A percentile compares a stretch with the other conserved stretches of the same genome.
phyloP scores from a whole-genome alignment of 2,329 filamentous ascomycete genomes.

The Stachybotrys chartarum region DNA sequence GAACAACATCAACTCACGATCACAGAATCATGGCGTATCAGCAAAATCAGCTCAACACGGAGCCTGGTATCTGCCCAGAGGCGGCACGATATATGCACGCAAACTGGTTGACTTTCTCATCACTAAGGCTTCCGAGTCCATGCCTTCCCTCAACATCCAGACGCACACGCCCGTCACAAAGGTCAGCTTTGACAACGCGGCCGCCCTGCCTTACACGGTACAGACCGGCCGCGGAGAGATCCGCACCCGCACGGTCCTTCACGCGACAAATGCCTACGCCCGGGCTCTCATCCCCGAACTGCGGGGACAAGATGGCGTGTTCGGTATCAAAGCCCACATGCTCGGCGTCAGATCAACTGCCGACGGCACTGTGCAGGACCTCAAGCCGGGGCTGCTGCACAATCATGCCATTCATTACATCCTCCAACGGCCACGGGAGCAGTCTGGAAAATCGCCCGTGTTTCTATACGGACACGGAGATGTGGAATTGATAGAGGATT shows the following conservation, averaged over 20 bases:
- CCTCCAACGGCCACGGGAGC: neutral
- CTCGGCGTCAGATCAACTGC: slow-evolving; percentile 2
- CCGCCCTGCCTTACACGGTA: slow-evolving; percentile 3
- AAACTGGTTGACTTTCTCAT: neutral
- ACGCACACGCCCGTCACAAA: slow-evolving; percentile 10
- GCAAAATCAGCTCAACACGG: neutral
- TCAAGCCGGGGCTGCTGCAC: neutral
- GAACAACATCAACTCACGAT: neutral
- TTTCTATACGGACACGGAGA: neutral
- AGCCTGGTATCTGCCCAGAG: neutral
- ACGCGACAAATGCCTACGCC: slow-evolving; percentile 18
- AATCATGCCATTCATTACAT: neutral
- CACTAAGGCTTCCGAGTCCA: neutral
- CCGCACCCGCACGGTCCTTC: slow-evolving; percentile 10
- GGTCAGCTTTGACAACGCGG: slow-evolving; percentile 5
- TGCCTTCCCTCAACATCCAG: slow-evolving; percentile 10
- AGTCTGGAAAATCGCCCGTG: neutral
- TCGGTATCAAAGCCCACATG: neutral
- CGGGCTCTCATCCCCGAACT: slow-evolving; percentile 14
- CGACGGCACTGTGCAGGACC: slow-evolving; percentile 7
- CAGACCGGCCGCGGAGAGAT: slow-evolving; percentile 12
- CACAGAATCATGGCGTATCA: neutral
- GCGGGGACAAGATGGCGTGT: slow-evolving; percentile 5
- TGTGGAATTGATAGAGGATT: neutral
- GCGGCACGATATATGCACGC: neutral